These are phyloP conservation scores for Terana coerulea DNA, from an alignment of 768 basidiomycete genomes.

Conservation along the genomic window DNA sequence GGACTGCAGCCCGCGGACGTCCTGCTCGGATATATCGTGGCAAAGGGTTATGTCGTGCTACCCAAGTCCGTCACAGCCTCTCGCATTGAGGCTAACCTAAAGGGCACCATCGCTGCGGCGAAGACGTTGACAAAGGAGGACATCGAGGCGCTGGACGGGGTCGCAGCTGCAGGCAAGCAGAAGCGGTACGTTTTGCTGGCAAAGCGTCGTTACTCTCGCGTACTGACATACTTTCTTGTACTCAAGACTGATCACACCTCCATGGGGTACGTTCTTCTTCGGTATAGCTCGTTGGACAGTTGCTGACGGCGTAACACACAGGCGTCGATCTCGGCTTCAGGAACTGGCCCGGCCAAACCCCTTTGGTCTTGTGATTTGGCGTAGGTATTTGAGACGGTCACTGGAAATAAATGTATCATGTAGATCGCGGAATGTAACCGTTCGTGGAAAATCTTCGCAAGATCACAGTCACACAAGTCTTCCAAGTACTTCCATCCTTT, in stretches of 20 bases:
- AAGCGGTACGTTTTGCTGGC: constrained; percentile 39
- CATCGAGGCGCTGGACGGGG: constrained; percentile 51
- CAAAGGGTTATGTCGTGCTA: constrained; percentile 61
- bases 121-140: constrained; percentile 48
- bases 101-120: constrained; percentile 44
- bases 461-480: too few species aligned
- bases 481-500: too few species aligned
- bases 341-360: constrained; percentile 42
- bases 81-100: constrained; percentile 60
- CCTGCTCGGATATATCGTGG: constrained; percentile 62
- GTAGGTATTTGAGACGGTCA: too few species aligned
- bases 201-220: not conserved
- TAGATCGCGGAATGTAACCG: too few species aligned
- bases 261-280: constrained; percentile 54
- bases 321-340: constrained; percentile 69
- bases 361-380: too few species aligned
- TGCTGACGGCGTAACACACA: constrained; percentile 23
- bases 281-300: not conserved
- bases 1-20: constrained; percentile 51
- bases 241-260: constrained; percentile 54
- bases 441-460: too few species aligned
- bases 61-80: constrained; percentile 75
- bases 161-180: constrained; percentile 60
- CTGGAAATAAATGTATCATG: not conserved
- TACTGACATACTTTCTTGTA: not conserved